Conservation (phyloP, 176 grass and related monocot species). For the Poa pratensis region DNA sequence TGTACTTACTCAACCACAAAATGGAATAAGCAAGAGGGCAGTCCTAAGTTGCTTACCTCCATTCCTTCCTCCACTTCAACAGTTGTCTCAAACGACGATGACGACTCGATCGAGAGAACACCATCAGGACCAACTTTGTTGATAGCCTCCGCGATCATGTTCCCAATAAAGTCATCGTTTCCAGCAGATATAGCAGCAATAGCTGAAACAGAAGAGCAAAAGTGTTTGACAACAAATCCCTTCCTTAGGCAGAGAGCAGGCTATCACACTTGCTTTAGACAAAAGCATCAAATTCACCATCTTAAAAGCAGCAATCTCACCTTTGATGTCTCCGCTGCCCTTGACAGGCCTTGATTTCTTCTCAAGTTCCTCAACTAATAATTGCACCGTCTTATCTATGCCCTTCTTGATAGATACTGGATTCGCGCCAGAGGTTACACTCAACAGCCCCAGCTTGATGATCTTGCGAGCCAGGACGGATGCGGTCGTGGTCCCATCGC, state of each 20-base stretch:
- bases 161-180: constrained; percentile 84
- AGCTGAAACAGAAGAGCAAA: constrained; percentile 50
- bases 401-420: constrained; percentile 92
- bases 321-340: constrained; percentile 82
- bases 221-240: constrained; percentile 5
- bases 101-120: constrained; percentile 90
- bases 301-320: constrained; percentile 20
- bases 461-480: constrained; percentile 92
- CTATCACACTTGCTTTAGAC: not conserved
- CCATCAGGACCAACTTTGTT: constrained; percentile 93
- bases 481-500: constrained; percentile 90
- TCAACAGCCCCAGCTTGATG: constrained; percentile 77
- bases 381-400: constrained; percentile 86
- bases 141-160: constrained; percentile 91
- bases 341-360: constrained; percentile 82
- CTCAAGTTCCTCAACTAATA: constrained; percentile 76
- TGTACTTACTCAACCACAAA: not conserved
- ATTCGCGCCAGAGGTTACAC: constrained; percentile 89
- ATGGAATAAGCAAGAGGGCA: not conserved
- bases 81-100: constrained; percentile 90
- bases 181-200: constrained; percentile 84
- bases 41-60: constrained; percentile 59
- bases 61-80: constrained; percentile 98
- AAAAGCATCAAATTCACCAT: not conserved
- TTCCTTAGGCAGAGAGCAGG: not conserved